Evolutionary conservation across 2,329 filamentous ascomycete genomes (phyloP).

Genomic region (Colletotrichum chlorophyti): DNA sequence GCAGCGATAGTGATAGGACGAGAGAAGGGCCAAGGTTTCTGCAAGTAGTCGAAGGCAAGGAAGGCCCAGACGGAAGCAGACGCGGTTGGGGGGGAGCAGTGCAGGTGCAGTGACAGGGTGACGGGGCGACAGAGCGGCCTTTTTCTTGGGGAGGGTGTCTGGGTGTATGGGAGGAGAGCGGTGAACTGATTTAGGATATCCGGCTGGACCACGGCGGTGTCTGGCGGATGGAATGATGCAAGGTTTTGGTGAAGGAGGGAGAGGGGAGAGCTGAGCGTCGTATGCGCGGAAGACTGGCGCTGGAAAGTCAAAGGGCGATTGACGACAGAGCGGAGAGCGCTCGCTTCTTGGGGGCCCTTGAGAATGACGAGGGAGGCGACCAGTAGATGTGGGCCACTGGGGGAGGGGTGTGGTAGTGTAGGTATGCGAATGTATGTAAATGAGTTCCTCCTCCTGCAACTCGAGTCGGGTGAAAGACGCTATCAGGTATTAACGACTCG

Average conservation of each 20-base stretch:
- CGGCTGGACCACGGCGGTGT: slow-evolving; percentile 14
- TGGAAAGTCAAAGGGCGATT: slow-evolving; percentile 22
- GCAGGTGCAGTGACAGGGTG: slow-evolving; percentile 3
- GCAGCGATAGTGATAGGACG: slow-evolving; percentile 25
- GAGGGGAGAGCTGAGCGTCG: slow-evolving; percentile 7
- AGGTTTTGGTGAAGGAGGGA: slow-evolving; percentile 18
- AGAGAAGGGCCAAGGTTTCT: slow-evolving; percentile 13
- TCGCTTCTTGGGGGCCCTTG: slow-evolving; percentile 18
- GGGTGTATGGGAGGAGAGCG: background rate
- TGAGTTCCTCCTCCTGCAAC: too few relatives aligned
- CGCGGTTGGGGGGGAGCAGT: background rate
- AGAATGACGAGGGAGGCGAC: slow-evolving; percentile 26
- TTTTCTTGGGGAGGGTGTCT: background rate
- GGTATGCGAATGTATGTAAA: too few relatives aligned
- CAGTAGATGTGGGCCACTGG: slow-evolving; percentile 6
- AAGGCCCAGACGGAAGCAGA: slow-evolving; percentile 3
- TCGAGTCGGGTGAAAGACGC: too few relatives aligned
- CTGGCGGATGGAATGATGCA: slow-evolving; percentile 20
- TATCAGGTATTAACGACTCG: too few relatives aligned
- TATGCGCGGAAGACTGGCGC: slow-evolving; percentile 1
- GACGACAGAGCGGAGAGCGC: slow-evolving; percentile 17
- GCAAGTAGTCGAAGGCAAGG: slow-evolving; percentile 14
- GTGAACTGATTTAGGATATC: slow-evolving; percentile 7
- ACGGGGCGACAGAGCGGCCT: too few relatives aligned
- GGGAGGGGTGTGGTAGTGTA: background rate